Evolutionary conservation across 345 rosid species (phyloP).

Genomic region (Moringa oleifera): DNA sequence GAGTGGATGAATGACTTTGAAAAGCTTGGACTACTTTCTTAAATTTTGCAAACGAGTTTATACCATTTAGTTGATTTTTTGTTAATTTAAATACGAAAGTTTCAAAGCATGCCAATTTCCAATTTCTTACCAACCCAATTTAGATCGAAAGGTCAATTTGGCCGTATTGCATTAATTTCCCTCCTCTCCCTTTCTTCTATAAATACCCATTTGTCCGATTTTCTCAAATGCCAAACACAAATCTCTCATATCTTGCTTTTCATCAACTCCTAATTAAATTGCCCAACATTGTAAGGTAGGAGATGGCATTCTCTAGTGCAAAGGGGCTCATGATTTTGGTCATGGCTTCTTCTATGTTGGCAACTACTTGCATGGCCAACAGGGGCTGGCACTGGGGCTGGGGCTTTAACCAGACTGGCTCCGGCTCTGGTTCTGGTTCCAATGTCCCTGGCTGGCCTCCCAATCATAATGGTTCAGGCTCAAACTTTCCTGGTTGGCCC

Average conservation of each 20-base stretch:
- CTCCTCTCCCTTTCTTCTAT: conserved; percentile 5
- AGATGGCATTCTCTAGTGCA: conserved; percentile 16
- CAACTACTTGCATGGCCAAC: conserved; percentile 15
- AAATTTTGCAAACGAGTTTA: too few species aligned
- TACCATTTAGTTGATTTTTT: too few species aligned
- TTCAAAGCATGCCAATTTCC: neutral
- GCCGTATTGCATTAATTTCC: conserved; percentile 10
- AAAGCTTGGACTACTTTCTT: too few species aligned
- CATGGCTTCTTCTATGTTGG: conserved; percentile 19
- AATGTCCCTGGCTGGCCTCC: neutral
- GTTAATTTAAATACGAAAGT: neutral
- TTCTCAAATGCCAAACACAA: neutral
- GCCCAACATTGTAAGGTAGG: neutral
- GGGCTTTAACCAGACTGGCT: conserved; percentile 7
- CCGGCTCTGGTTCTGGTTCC: conserved; percentile 14
- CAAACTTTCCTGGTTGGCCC: conserved; percentile 16
- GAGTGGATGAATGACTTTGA: too few species aligned
- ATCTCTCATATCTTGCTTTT: too few species aligned
- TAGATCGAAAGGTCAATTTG: conserved; percentile 7
- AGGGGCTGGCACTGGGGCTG: conserved; percentile 29
- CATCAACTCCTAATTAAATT: too few species aligned
- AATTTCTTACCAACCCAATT: conserved; percentile 1
- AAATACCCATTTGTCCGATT: neutral
- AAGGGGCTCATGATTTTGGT: conserved; percentile 6
- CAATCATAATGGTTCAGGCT: too few species aligned